A percentile compares a stretch with the other conserved stretches of the same genome.
phyloP scores from a whole-genome alignment of 108 stramenopile genomes.

The Cyclotella kingstonii region DNA sequence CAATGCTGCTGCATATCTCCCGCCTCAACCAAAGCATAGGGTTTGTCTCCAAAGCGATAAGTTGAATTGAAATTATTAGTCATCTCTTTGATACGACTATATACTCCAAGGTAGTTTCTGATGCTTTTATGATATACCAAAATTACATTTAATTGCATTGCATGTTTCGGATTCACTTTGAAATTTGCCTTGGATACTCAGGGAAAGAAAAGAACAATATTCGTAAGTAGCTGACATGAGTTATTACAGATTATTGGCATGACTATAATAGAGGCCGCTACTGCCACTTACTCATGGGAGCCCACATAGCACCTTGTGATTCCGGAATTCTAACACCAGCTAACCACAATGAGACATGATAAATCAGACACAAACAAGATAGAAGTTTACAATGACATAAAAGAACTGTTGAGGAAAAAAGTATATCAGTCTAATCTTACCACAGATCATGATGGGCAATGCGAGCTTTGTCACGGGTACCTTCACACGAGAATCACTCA shows the following conservation, averaged over 20 bases:
- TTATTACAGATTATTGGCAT: too few species aligned
- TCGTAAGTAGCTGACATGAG: not conserved
- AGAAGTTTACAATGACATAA: too few species aligned
- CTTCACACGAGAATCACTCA: conserved; percentile 30
- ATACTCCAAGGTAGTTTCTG: conserved; percentile 29
- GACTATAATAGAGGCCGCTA: too few species aligned
- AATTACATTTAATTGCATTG: conserved; percentile 48
- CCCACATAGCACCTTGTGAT: conserved; percentile 50
- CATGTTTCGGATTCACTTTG: conserved; percentile 42
- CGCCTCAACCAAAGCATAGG: conserved; percentile 35
- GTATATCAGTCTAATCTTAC: too few species aligned
- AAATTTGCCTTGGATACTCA: conserved; percentile 39
- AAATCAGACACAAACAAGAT: too few species aligned
- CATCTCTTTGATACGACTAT: conserved; percentile 36
- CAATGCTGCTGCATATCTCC: conserved; percentile 47
- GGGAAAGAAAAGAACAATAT: not conserved
- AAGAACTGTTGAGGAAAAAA: too few species aligned
- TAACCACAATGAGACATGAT: too few species aligned
- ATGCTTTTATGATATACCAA: conserved; percentile 42
- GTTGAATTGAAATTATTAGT: conserved; percentile 44
- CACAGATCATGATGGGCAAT: conserved; percentile 45
- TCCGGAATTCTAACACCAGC: conserved; percentile 54
- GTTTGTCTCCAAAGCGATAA: conserved; percentile 44
- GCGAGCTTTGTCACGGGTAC: conserved; percentile 45
- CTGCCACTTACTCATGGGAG: conserved; percentile 34